Evolutionary conservation across 441 rosid species (phyloP).

Genomic region (Croton setiger): DNA sequence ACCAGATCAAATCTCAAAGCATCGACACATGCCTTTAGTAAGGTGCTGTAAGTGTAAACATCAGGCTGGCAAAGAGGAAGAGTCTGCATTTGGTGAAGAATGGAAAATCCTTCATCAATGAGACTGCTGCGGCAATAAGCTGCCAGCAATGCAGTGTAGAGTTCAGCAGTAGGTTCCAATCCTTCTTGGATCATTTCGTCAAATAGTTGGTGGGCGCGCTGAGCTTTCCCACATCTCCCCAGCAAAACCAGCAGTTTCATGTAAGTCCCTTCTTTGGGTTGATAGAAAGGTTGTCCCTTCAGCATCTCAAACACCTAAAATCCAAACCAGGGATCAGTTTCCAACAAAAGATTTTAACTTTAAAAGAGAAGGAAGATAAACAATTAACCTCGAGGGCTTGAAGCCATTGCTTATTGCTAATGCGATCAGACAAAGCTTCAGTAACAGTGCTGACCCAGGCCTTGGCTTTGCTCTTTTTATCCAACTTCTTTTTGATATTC

Average conservation of each 20-base stretch:
- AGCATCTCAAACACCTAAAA: slow-evolving; percentile 76
- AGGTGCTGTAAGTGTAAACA: slow-evolving; percentile 68
- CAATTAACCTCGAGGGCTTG: slow-evolving; percentile 68
- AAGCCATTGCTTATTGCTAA: slow-evolving; percentile 71
- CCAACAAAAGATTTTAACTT: neutral
- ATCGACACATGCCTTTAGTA: slow-evolving; percentile 73
- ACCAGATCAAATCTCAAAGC: slow-evolving; percentile 60
- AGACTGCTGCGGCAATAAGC: slow-evolving; percentile 69
- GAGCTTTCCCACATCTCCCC: slow-evolving; percentile 66
- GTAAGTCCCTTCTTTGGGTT: slow-evolving; percentile 82
- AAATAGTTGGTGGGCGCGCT: slow-evolving; percentile 61
- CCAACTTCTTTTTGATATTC: slow-evolving; percentile 72
- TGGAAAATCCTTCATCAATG: slow-evolving; percentile 58
- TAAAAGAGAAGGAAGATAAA: neutral
- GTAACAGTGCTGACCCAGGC: slow-evolving; percentile 78
- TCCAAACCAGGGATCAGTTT: neutral
- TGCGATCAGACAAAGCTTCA: slow-evolving; percentile 64
- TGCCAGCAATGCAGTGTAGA: slow-evolving; percentile 77
- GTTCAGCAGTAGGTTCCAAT: slow-evolving; percentile 59
- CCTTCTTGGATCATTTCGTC: slow-evolving; percentile 77
- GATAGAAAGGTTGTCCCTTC: slow-evolving; percentile 65
- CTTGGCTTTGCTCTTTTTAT: slow-evolving; percentile 51
- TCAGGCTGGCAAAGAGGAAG: slow-evolving; percentile 81
- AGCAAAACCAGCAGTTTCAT: slow-evolving; percentile 76
- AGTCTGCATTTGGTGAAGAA: slow-evolving; percentile 58